A percentile compares a stretch with the other conserved stretches of the same genome.
Conservation (phyloP, 345 rosid species). For the Clausena lansium region DNA sequence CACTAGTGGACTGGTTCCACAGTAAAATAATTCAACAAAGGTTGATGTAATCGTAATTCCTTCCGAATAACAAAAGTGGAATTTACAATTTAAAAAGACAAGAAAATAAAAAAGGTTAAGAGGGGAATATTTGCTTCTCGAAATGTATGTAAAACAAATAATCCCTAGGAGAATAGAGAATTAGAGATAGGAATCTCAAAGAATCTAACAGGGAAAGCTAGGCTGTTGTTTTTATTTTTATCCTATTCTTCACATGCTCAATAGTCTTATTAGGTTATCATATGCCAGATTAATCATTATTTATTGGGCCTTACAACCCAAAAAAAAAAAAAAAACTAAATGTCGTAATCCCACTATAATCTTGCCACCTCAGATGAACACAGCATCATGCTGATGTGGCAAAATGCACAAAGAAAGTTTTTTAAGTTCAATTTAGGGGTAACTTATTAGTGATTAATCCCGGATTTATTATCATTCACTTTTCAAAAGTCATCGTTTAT, state of each 20-base stretch:
- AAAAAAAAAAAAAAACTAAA: too few species aligned
- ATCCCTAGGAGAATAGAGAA: neutral
- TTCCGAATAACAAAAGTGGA: neutral
- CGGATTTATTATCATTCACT: neutral
- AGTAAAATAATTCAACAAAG: too few species aligned
- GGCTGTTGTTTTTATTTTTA: neutral
- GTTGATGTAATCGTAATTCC: neutral
- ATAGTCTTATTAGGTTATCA: neutral
- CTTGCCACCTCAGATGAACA: neutral
- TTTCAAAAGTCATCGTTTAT: neutral
- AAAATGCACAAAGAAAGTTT: neutral
- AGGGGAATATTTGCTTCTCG: neutral
- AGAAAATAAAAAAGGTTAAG: neutral
- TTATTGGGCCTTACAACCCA: neutral
- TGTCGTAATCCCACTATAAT: neutral
- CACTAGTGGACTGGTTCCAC: too few species aligned
- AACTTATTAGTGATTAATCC: neutral
- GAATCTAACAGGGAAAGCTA: neutral
- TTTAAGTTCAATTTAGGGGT: neutral
- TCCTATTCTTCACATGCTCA: neutral
- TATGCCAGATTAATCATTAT: neutral
- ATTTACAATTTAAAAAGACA: neutral
- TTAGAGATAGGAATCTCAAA: neutral
- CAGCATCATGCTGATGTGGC: neutral
- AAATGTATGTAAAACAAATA: neutral